These are phyloP conservation scores for Penicillium ucsense DNA, from an alignment of 495 filamentous ascomycete genomes.

Conservation along the genomic window DNA sequence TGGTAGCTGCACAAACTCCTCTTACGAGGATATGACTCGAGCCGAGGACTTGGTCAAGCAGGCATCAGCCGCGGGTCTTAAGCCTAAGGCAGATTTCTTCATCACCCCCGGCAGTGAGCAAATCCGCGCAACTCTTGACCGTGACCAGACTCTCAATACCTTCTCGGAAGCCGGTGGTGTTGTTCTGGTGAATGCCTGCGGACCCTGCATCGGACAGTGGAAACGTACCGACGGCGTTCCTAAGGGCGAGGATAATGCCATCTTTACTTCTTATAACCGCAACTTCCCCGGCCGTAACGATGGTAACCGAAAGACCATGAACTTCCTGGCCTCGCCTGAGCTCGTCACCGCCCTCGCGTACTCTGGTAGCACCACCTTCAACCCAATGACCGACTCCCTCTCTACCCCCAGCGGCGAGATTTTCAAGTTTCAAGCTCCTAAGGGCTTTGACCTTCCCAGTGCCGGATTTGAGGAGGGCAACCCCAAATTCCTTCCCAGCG, in stretches of 20 bases:
- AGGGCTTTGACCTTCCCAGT: slow-evolving; percentile 64
- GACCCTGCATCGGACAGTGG: slow-evolving; percentile 95
- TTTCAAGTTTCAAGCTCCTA: slow-evolving; percentile 81
- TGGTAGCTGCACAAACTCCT: slow-evolving; percentile 97
- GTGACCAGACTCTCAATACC: slow-evolving; percentile 73
- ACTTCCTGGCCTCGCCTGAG: slow-evolving; percentile 94
- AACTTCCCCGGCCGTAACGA: slow-evolving; percentile 98
- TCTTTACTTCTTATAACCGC: slow-evolving; percentile 94
- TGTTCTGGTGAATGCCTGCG: slow-evolving; percentile 91
- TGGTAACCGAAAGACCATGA: slow-evolving; percentile 92
- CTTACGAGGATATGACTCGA: slow-evolving; percentile 95
- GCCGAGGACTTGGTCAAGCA: slow-evolving; percentile 87
- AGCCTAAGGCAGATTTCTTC: slow-evolving; percentile 85
- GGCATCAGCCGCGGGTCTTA: slow-evolving; percentile 73
- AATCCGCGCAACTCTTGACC: slow-evolving; percentile 84
- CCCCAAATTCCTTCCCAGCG: slow-evolving; percentile 60
- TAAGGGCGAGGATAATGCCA: slow-evolving; percentile 86
- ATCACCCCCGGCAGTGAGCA: slow-evolving; percentile 95
- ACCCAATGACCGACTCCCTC: slow-evolving; percentile 82
- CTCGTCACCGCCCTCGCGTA: slow-evolving; percentile 94
- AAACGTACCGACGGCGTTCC: slow-evolving; percentile 73
- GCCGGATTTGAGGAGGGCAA: slow-evolving; percentile 75
- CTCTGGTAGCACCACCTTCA: slow-evolving; percentile 87
- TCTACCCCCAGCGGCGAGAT: slow-evolving; percentile 67
- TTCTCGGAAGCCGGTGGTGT: slow-evolving; percentile 83